Evolutionary conservation across 177 flowering plant genomes (phyloP).

Genomic region (Vitis hybrid): DNA sequence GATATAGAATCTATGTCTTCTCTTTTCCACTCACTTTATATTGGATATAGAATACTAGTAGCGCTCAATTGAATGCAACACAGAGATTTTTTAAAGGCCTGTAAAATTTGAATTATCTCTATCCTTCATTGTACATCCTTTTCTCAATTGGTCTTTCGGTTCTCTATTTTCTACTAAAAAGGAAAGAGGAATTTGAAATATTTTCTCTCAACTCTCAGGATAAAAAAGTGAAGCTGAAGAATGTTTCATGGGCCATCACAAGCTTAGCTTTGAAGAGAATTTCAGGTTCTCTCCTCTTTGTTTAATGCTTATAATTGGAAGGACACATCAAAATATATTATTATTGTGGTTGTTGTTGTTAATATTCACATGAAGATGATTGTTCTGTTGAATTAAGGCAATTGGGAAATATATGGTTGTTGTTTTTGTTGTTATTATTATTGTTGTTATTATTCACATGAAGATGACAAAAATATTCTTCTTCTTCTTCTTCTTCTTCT

Average conservation of each 20-base stretch:
- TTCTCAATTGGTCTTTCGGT: no score
- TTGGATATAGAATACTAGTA: neutral
- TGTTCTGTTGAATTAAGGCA: no score
- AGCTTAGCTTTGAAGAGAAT: conserved; percentile 47
- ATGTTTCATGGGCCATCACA: conserved; percentile 83
- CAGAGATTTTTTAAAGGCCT: neutral
- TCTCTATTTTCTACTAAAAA: no score
- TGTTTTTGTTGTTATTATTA: no score
- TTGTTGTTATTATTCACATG: no score
- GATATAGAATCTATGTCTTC: no score
- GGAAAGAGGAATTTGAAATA: conserved; percentile 1
- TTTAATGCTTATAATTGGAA: neutral
- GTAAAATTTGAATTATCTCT: neutral
- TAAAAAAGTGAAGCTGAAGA: conserved; percentile 68
- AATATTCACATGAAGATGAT: no score
- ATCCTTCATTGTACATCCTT: no score
- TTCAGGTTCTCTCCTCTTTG: conserved; percentile 42
- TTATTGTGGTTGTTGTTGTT: no score
- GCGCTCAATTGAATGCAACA: neutral
- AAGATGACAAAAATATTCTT: no score
- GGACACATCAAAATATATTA: neutral
- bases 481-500: no score
- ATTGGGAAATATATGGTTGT: neutral
- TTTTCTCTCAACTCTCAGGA: conserved; percentile 31
- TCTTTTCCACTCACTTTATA: neutral